A percentile compares a stretch with the other conserved stretches of the same genome.
phyloP scores from a whole-genome alignment of 768 basidiomycete genomes.

The Collybia nuda region DNA sequence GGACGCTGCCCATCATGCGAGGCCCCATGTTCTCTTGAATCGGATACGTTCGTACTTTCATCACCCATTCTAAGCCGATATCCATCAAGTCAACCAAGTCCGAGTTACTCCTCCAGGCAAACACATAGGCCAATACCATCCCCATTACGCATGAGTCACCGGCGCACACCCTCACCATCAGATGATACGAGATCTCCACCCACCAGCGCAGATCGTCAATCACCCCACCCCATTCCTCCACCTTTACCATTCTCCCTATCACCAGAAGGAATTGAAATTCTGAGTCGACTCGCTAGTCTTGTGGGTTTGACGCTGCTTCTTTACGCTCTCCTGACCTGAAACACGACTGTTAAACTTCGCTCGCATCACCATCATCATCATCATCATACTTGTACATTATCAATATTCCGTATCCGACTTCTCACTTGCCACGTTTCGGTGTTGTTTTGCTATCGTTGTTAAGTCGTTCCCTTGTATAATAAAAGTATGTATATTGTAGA shows the following conservation, averaged over 20 bases:
- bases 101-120: background rate
- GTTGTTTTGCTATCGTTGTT: background rate
- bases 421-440: background rate
- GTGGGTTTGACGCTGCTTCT: slow-evolving; percentile 9
- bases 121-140: background rate
- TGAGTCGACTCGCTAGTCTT: slow-evolving; percentile 8
- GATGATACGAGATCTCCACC: too few species aligned
- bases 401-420: background rate
- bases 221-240: background rate
- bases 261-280: background rate
- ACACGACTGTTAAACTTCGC: too few species aligned
- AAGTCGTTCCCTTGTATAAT: too few species aligned
- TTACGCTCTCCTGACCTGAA: background rate
- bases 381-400: background rate
- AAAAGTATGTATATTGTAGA: too few species aligned
- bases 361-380: background rate
- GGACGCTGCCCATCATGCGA: slow-evolving; percentile 19
- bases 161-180: background rate
- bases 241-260: background rate
- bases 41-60: background rate
- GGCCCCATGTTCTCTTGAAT: slow-evolving; percentile 11
- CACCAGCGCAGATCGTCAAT: background rate
- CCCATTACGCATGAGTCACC: background rate
- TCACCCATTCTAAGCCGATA: background rate
- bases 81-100: background rate